phyloP scores from a whole-genome alignment of 225 moss, liverwort and hornwort genomes.

The Marchantia paleacea region DNA sequence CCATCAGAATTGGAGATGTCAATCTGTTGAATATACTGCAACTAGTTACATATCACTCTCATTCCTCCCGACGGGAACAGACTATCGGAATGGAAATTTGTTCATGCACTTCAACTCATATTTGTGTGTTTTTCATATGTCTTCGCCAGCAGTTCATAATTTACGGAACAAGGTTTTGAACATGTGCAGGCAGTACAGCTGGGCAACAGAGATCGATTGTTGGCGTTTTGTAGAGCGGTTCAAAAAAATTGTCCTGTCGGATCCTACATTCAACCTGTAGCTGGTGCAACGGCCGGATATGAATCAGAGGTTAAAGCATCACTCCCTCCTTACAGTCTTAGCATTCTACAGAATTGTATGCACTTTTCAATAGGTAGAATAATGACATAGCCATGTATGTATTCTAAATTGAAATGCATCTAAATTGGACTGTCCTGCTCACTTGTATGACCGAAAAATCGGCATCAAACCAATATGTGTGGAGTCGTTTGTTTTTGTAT shows the following conservation, averaged over 20 bases:
- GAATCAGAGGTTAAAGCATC: constrained; percentile 62
- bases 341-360: no score
- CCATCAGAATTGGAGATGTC: no score
- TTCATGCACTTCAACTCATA: not conserved
- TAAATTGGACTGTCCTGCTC: no score
- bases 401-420: not conserved
- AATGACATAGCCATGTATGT: no score
- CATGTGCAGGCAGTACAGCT: constrained; percentile 69
- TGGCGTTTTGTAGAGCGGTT: constrained; percentile 81
- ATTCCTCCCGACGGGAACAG: no score
- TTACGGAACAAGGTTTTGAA: not conserved
- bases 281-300: constrained; percentile 85
- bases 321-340: no score
- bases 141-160: not conserved
- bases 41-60: no score
- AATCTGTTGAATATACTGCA: no score
- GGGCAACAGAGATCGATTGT: constrained; percentile 65
- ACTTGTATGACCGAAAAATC: not conserved
- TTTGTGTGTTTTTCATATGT: not conserved
- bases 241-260: constrained; percentile 85
- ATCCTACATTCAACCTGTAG: constrained; percentile 80
- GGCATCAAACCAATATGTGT: no score
- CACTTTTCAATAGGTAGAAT: no score
- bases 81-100: not conserved
- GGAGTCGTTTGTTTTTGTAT: not conserved